Percentiles rank a stretch among this genome's conserved stretches.
These are phyloP conservation scores for Pseudonectria foliicola DNA, from an alignment of 2,329 filamentous ascomycete species.

Conservation along the genomic window DNA sequence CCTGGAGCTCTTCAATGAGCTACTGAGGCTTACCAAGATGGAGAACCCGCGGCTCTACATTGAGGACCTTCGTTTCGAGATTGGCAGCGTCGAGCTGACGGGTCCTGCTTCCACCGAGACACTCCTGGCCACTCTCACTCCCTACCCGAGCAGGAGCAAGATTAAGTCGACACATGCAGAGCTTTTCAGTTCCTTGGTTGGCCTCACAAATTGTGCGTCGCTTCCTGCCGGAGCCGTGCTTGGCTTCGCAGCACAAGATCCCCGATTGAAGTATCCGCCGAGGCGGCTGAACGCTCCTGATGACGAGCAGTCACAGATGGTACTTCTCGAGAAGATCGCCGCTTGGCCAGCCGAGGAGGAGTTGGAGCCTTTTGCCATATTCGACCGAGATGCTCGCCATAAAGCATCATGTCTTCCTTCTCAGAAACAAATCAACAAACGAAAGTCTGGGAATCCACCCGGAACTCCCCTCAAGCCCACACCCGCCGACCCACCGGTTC, in stretches of 20 bases:
- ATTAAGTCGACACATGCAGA: constrained; percentile 33
- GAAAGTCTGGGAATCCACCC: constrained; percentile 56
- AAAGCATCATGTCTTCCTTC: constrained; percentile 60
- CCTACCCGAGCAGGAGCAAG: constrained; percentile 31
- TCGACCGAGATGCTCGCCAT: constrained; percentile 60
- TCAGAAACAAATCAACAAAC: constrained; percentile 74
- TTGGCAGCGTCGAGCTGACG: constrained; percentile 51
- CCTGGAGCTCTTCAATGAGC: constrained; percentile 57
- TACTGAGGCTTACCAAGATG: constrained; percentile 50
- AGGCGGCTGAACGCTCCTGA: constrained; percentile 41
- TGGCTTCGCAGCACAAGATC: constrained; percentile 68
- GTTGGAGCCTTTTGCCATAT: constrained; percentile 48
- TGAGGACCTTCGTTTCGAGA: constrained; percentile 63
- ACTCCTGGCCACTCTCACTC: constrained; percentile 60
- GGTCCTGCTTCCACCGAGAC: constrained; percentile 73
- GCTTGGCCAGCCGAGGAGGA: constrained; percentile 58
- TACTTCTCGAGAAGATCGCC: constrained; percentile 54
- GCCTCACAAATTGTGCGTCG: constrained; percentile 60
- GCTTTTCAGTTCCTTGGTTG: constrained; percentile 44
- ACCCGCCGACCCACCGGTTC: constrained; percentile 65
- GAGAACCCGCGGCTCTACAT: constrained; percentile 55
- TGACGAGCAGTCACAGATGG: constrained; percentile 27
- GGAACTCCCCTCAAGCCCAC: constrained; percentile 54
- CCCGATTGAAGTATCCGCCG: constrained; percentile 72
- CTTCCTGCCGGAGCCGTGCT: constrained; percentile 66